Evolutionary conservation across 2,329 filamentous ascomycete species (phyloP).

Genomic region (Fusarium pilosicola): DNA sequence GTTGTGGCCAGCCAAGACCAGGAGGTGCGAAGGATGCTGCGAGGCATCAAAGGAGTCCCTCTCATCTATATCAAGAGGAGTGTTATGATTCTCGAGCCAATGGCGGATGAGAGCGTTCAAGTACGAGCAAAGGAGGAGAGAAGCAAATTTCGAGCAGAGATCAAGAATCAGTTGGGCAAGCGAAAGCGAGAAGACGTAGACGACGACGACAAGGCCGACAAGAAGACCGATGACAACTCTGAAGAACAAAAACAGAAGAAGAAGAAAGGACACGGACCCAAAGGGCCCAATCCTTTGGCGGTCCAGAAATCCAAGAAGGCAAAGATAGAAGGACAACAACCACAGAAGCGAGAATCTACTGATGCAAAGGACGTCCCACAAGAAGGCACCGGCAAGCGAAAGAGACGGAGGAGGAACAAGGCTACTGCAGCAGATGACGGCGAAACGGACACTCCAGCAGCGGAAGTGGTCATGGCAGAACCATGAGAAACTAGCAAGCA

Average conservation of each 20-base stretch:
- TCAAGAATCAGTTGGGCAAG: slow-evolving; percentile 64
- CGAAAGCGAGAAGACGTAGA: slow-evolving; percentile 61
- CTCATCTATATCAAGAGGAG: slow-evolving; percentile 81
- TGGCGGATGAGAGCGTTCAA: slow-evolving; percentile 73
- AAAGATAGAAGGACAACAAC: slow-evolving; percentile 42
- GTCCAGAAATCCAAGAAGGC: slow-evolving; percentile 75
- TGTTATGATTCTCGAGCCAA: slow-evolving; percentile 77
- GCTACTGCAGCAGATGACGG: slow-evolving; percentile 22
- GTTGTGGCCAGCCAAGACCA: slow-evolving; percentile 79
- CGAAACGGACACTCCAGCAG: slow-evolving; percentile 11
- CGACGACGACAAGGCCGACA: slow-evolving; percentile 44
- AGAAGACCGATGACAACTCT: slow-evolving; percentile 12
- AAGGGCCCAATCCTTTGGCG: slow-evolving; percentile 76
- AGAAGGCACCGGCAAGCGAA: slow-evolving; percentile 45
- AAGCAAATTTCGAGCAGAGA: slow-evolving; percentile 76
- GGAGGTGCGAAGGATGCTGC: slow-evolving; percentile 70
- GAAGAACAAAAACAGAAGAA: slow-evolving; percentile 58
- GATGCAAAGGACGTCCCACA: slow-evolving; percentile 34
- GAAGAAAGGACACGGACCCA: slow-evolving; percentile 68
- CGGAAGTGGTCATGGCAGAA: slow-evolving; percentile 28
- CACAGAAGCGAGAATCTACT: slow-evolving; percentile 50
- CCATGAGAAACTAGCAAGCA: slow-evolving; percentile 22
- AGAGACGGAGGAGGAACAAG: slow-evolving; percentile 48
- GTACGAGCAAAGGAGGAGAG: slow-evolving; percentile 75
- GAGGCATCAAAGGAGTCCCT: slow-evolving; percentile 76